These are phyloP conservation scores for Aurantiochytrium sp. DNA, from an alignment of 108 stramenopile species.

Conservation along the genomic window DNA sequence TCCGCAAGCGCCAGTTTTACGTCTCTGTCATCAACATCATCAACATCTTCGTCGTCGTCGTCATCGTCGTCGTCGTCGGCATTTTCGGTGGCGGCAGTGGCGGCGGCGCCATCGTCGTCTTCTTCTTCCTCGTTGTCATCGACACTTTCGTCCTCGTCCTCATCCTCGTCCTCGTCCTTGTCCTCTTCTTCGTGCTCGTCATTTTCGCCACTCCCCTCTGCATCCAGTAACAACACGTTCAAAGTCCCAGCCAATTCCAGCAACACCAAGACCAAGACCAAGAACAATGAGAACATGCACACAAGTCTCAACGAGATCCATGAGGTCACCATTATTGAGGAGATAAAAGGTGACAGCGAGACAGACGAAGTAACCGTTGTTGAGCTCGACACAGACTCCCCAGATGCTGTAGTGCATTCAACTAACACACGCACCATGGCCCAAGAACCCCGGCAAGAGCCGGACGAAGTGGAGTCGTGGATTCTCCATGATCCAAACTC, in stretches of 20 bases:
- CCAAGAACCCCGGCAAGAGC: background rate
- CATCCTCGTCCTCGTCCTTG: background rate
- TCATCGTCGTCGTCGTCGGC: too few relatives aligned
- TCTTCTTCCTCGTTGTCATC: too few relatives aligned
- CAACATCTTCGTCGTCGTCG: too few relatives aligned
- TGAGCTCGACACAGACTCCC: background rate
- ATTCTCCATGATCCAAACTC: background rate
- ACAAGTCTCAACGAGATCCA: background rate
- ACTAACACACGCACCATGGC: background rate
- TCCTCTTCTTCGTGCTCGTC: background rate
- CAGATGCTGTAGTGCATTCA: background rate
- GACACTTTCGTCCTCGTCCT: background rate
- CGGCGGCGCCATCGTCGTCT: too few relatives aligned
- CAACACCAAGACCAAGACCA: background rate
- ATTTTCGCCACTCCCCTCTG: background rate
- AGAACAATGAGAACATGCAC: background rate
- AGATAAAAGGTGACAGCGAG: background rate
- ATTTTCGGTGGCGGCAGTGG: too few relatives aligned
- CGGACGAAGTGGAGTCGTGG: background rate
- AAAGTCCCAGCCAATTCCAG: background rate
- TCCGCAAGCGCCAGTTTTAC: too few relatives aligned
- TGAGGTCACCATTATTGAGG: background rate
- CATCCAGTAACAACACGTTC: background rate
- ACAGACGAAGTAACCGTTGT: too few relatives aligned
- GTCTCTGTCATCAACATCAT: too few relatives aligned